These are phyloP conservation scores for Magnolia officinalis DNA, from an alignment of 164 flowering plant species.

Conservation along the genomic window DNA sequence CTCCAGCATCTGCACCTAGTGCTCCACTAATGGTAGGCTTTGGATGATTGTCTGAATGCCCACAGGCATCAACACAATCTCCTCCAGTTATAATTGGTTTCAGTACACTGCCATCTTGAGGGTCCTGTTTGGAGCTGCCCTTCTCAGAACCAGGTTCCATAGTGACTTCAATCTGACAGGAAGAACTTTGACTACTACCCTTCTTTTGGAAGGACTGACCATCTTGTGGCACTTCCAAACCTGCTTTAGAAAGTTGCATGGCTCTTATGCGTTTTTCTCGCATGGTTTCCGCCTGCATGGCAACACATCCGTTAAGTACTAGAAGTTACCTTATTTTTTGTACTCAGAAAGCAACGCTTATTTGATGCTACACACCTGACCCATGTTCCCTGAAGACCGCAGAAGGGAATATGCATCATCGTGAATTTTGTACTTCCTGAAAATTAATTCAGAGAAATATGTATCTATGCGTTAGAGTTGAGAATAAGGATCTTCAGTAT, in stretches of 20 bases:
- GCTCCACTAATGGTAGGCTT: conserved; percentile 15
- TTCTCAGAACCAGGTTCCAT: conserved; percentile 17
- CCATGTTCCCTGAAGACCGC: conserved; percentile 57
- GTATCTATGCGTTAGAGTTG: neutral
- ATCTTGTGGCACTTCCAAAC: conserved; percentile 43
- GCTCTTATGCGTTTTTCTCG: conserved; percentile 62
- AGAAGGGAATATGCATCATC: conserved; percentile 57
- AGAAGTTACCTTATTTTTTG: neutral
- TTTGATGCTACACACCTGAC: conserved; percentile 52
- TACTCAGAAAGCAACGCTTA: neutral
- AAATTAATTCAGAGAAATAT: conserved; percentile 5
- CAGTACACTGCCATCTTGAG: conserved; percentile 5
- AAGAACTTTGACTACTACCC: conserved; percentile 8
- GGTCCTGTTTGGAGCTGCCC: conserved; percentile 6
- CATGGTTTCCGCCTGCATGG: conserved; percentile 59
- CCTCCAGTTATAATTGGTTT: conserved; percentile 10
- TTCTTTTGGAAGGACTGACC: conserved; percentile 33
- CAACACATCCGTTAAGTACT: neutral
- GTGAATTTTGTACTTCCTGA: conserved; percentile 67
- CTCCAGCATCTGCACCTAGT: conserved; percentile 9
- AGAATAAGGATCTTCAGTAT: neutral
- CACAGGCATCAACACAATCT: conserved; percentile 12
- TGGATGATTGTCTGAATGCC: conserved; percentile 18
- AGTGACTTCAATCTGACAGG: conserved; percentile 20
- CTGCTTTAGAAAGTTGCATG: conserved; percentile 61